Evolutionary conservation across 2,329 filamentous ascomycete species (phyloP).

Genomic region (Ceratocystiopsis minuta): DNA sequence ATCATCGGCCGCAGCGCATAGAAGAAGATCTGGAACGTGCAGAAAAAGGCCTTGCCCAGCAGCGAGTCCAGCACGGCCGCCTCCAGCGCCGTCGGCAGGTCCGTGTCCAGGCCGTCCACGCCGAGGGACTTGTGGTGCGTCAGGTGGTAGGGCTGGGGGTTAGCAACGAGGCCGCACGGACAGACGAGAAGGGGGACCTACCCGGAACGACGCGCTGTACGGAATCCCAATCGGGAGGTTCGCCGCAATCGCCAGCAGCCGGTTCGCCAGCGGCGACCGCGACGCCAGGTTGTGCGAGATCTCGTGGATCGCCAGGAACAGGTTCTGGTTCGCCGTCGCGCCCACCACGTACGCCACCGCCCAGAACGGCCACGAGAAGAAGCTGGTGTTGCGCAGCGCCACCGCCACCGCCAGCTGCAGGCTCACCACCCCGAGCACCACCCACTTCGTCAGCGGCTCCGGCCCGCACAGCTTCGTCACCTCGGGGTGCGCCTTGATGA

Average conservation of each 20-base stretch:
- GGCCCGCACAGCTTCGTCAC: conserved; percentile 94
- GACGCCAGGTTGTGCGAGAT: conserved; percentile 97
- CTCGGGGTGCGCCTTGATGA: conserved; percentile 98
- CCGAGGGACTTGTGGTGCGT: conserved; percentile 98
- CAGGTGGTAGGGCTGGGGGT: conserved; percentile 67
- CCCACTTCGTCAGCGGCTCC: conserved; percentile 87
- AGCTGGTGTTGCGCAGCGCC: conserved; percentile 54
- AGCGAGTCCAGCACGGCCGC: conserved; percentile 88
- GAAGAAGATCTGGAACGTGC: conserved; percentile 97
- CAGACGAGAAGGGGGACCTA: conserved; percentile 20
- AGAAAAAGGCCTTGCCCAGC: conserved; percentile 94
- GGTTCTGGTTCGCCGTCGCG: conserved; percentile 92
- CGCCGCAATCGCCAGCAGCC: conserved; percentile 76
- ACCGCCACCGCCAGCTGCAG: conserved; percentile 67
- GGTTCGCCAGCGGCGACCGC: conserved; percentile 59
- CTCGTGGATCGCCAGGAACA: conserved; percentile 96
- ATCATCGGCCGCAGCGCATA: conserved; percentile 93
- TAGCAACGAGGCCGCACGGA: background rate
- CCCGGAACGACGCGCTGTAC: conserved; percentile 88
- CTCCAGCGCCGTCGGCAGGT: conserved; percentile 82
- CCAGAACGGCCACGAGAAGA: conserved; percentile 75
- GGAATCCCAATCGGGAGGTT: conserved; percentile 92
- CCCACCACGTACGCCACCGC: conserved; percentile 78
- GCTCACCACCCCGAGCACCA: conserved; percentile 66
- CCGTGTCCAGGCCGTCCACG: conserved; percentile 88